Evolutionary conservation across 148 eudicot genomes (phyloP), one percentile per base, ranked within the genome.

Genomic region (Camellia japonica): DNA sequence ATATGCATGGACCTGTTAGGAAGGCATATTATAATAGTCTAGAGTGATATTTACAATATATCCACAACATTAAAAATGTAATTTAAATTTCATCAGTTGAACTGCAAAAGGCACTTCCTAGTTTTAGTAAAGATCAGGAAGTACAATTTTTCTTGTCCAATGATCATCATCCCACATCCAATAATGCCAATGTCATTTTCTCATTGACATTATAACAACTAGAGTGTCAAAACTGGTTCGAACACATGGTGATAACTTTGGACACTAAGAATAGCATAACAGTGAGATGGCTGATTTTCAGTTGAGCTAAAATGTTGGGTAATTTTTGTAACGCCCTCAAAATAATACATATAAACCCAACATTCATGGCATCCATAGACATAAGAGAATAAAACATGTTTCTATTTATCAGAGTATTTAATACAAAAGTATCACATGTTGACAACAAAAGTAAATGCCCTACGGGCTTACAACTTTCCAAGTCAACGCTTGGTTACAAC

Each of bases 1-100:
- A 84, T 96, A 94, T 60, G 92, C 98, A 86, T 98, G 98, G 80
- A 96, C 99, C 99, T 96, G 90, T 83, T 68, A 43, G 61, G 18
- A 78, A 5, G 78, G 44, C 68, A 84, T 74, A 23, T 61, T 65
- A 79, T 41, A 23, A 23, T 23, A 70, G 56, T 23, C 19, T 61
- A 63, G 30, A 65, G 72, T 55, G 30, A 59, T 58, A 61, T 71
- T 6, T 11, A 70, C 4, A 73, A 15, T 1, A 44, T 12, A 49
- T 52, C 66, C 55, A 61, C 52, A 10, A 7, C 59, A 43, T 44
- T 30, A 6, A 54, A 60, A 14, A 54, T 80, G 7, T n/a, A 20
- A 16, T 10, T 13, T 23, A 1, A n/a, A 75, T 10, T 43, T 61
- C 54, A 60, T 43, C 68, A 41, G 7, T 8, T 11, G 52, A 12